A percentile compares a stretch with the other conserved stretches of the same genome.
Evolutionary conservation across 202 grass and related monocot genomes (phyloP).

Genomic region (Schoenoplectus tabernaemontani): DNA sequence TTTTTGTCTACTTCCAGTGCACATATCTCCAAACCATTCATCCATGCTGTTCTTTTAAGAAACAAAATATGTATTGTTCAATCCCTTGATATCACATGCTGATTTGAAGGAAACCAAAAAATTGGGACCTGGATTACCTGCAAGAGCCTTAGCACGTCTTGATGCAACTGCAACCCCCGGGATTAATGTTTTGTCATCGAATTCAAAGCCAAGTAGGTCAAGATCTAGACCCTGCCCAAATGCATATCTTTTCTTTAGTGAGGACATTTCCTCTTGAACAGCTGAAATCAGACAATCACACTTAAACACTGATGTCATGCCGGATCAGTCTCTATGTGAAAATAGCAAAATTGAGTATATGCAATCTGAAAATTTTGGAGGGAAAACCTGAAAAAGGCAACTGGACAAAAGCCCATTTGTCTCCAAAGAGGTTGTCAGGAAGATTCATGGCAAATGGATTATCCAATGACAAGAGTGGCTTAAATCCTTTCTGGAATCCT

Average conservation of each 20-base stretch:
- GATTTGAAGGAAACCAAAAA: not conserved
- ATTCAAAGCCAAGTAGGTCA: slow-evolving; percentile 75
- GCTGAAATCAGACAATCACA: slow-evolving; percentile 39
- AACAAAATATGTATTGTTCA: slow-evolving; percentile 1
- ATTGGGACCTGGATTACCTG: slow-evolving; percentile 38
- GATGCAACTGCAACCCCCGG: slow-evolving; percentile 93
- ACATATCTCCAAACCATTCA: slow-evolving; percentile 82
- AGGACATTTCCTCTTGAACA: slow-evolving; percentile 61
- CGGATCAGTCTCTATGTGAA: not conserved
- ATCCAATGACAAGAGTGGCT: slow-evolving; percentile 78
- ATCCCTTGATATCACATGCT: not conserved
- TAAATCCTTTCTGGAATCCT: slow-evolving; percentile 69
- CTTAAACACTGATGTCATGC: not conserved
- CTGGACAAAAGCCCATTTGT: slow-evolving; percentile 97
- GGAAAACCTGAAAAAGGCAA: slow-evolving; percentile 67
- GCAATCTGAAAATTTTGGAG: not conserved
- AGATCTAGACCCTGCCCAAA: slow-evolving; percentile 80
- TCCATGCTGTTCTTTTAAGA: slow-evolving; percentile 55
- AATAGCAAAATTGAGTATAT: not conserved
- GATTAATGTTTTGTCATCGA: slow-evolving; percentile 62
- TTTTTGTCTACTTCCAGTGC: slow-evolving; percentile 55
- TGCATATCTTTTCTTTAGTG: slow-evolving; percentile 54
- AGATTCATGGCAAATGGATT: slow-evolving; percentile 85
- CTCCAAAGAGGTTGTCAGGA: slow-evolving; percentile 90
- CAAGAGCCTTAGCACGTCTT: slow-evolving; percentile 72